phyloP scores from a whole-genome alignment of 257 asterid genomes.

The Fraxinus cuspidata region DNA sequence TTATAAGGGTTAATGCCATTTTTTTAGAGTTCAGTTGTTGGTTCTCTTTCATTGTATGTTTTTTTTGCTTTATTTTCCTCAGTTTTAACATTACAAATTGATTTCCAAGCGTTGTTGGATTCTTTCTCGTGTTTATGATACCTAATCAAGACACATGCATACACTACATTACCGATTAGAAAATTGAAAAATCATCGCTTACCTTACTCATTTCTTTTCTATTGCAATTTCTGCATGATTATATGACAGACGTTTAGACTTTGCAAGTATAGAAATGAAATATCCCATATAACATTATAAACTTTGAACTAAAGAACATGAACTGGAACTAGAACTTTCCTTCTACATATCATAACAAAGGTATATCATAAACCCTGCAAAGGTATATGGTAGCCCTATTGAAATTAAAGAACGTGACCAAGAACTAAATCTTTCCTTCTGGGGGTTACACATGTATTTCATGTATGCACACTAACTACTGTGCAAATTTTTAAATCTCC shows the following conservation, averaged over 20 bases:
- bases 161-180: background rate
- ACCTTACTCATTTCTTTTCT: background rate
- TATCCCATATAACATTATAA: background rate
- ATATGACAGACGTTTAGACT: background rate
- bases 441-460: background rate
- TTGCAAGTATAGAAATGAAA: background rate
- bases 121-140: background rate
- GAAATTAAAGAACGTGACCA: background rate
- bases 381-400: background rate
- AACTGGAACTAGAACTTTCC: background rate
- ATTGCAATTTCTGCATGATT: background rate
- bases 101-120: background rate
- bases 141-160: background rate
- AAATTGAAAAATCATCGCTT: background rate
- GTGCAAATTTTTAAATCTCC: background rate
- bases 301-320: background rate
- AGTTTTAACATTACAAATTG: background rate
- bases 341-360: background rate
- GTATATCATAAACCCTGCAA: background rate
- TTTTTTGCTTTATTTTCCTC: background rate
- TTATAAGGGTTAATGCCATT: background rate
- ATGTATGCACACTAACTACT: background rate
- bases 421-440: background rate
- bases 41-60: background rate
- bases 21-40: background rate